phyloP scores from a whole-genome alignment of 23 red algal genomes.

The Gracilaria vermiculophylla region DNA sequence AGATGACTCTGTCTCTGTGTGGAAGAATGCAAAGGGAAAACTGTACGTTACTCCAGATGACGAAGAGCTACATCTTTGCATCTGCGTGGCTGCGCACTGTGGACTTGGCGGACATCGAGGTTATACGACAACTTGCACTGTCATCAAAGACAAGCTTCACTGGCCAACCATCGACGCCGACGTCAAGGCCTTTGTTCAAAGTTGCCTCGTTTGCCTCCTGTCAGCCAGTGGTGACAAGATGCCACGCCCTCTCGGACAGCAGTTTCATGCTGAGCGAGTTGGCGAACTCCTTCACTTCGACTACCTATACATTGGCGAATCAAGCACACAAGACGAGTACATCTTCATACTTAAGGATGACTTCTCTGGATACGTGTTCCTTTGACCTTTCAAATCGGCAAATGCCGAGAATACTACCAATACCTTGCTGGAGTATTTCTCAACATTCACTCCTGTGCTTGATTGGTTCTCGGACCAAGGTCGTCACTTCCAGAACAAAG shows the following conservation, averaged over 20 bases:
- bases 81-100: neutral
- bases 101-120: neutral
- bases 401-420: neutral
- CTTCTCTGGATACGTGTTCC: neutral
- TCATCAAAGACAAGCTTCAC: neutral
- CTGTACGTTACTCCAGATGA: neutral
- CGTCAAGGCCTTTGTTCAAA: neutral
- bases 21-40: neutral
- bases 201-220: neutral
- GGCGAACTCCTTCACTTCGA: neutral
- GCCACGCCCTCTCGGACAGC: neutral
- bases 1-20: too few species aligned
- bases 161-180: neutral
- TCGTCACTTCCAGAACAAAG: constrained; percentile 31
- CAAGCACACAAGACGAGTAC: neutral
- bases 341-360: neutral
- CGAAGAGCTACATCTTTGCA: neutral
- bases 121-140: neutral
- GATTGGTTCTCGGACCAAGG: constrained; percentile 11
- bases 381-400: neutral
- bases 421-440: neutral
- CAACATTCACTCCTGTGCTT: neutral
- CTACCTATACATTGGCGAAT: neutral
- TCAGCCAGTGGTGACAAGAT: neutral
- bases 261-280: neutral